phyloP scores from a whole-genome alignment of 2,329 filamentous ascomycete genomes.

The Exophiala xenobiotica region DNA sequence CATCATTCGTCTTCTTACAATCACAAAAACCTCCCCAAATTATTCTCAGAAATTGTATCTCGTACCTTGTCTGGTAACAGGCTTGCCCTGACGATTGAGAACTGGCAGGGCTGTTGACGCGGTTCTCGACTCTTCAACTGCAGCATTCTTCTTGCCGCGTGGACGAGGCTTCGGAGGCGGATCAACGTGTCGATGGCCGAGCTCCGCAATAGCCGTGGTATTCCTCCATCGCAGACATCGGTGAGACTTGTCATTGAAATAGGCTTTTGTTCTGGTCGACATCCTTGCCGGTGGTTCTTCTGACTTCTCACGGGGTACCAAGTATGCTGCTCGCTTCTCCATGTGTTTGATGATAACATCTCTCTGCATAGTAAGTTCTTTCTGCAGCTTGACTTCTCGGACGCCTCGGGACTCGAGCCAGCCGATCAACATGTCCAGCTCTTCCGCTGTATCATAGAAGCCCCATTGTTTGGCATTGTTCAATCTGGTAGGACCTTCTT shows the following conservation, averaged over 20 bases:
- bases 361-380: constrained; percentile 76
- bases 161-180: constrained; percentile 48
- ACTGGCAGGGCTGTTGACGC: neutral
- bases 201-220: constrained; percentile 56
- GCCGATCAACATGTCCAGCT: constrained; percentile 73
- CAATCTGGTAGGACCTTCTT: constrained; percentile 81
- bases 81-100: constrained; percentile 50
- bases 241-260: constrained; percentile 54
- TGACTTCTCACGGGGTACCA: constrained; percentile 51
- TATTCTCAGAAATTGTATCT: constrained; percentile 48
- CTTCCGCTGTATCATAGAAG: constrained; percentile 78
- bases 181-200: constrained; percentile 62
- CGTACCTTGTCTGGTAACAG: constrained; percentile 51
- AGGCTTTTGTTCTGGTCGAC: constrained; percentile 62
- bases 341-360: constrained; percentile 77
- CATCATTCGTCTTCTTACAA: constrained; percentile 8
- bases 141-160: constrained; percentile 35
- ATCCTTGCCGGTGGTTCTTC: constrained; percentile 55
- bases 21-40: neutral
- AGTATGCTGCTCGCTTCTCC: constrained; percentile 73
- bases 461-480: constrained; percentile 81
- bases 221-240: constrained; percentile 68
- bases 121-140: constrained; percentile 30
- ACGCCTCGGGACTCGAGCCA: constrained; percentile 88
- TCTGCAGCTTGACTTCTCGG: constrained; percentile 82